phyloP scores from a whole-genome alignment of 2,329 filamentous ascomycete species.

The Rutstroemia sydowiana region DNA sequence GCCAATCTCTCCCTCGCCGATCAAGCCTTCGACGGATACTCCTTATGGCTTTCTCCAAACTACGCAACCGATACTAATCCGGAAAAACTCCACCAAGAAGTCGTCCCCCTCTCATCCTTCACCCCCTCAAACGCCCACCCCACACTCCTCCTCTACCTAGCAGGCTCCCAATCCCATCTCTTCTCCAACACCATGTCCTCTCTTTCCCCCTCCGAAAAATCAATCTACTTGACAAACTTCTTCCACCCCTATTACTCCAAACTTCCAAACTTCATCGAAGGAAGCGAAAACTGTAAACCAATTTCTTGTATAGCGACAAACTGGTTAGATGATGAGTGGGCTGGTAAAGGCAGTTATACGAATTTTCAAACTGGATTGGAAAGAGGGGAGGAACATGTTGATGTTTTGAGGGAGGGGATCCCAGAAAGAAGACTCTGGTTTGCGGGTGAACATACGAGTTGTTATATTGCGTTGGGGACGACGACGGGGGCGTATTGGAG shows the following conservation, averaged over 20 bases:
- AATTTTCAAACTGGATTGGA: constrained; percentile 59
- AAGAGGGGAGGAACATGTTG: constrained; percentile 52
- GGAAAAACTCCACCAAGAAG: constrained; percentile 52
- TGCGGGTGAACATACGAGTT: constrained; percentile 72
- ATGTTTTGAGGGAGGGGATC: constrained; percentile 34
- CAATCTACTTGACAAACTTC: constrained; percentile 34
- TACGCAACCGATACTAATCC: constrained; percentile 47
- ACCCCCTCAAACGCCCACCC: constrained; percentile 44
- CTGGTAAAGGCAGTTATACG: constrained; percentile 60
- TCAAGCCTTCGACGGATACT: constrained; percentile 39
- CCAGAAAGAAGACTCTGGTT: constrained; percentile 44
- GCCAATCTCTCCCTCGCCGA: background rate
- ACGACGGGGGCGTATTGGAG: constrained; percentile 81
- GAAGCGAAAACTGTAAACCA: constrained; percentile 43
- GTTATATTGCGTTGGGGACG: constrained; percentile 82
- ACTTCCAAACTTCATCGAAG: constrained; percentile 47
- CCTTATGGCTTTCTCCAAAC: constrained; percentile 50
- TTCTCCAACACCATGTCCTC: constrained; percentile 17
- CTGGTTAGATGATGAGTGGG: constrained; percentile 59
- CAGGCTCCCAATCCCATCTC: constrained; percentile 37
- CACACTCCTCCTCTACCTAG: constrained; percentile 60
- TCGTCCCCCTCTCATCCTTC: constrained; percentile 53
- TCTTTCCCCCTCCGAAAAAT: constrained; percentile 11
- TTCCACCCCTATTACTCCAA: constrained; percentile 59
- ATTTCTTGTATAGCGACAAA: constrained; percentile 49